phyloP scores from a whole-genome alignment of 192 early-diverging fungal species.

The Phycomyces nitens region DNA sequence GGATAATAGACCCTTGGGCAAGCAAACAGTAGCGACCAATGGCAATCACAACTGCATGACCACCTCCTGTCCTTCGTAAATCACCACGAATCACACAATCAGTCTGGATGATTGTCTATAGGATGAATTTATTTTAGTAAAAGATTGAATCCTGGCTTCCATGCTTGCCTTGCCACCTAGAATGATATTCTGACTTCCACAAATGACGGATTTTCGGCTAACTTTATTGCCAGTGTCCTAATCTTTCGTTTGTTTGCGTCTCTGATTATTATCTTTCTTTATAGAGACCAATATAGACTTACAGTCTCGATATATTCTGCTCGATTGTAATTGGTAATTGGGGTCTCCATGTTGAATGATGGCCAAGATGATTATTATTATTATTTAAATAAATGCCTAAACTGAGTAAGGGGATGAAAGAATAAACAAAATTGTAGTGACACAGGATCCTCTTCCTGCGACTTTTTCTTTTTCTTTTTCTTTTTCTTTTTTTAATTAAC shows the following conservation, averaged over 20 bases:
- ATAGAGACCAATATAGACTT: background rate
- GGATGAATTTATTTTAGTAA: background rate
- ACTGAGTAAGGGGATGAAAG: no score
- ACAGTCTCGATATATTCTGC: conserved; percentile 96
- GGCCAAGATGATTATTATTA: no score
- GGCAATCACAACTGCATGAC: conserved; percentile 84
- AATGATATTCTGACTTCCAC: conserved; percentile 93
- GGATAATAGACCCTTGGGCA: conserved; percentile 69
- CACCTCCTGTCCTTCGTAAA: conserved; percentile 79
- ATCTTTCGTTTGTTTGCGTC: background rate
- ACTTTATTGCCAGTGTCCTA: conserved; percentile 97
- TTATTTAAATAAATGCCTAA: no score
- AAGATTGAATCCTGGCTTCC: background rate
- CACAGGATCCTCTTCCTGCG: no score
- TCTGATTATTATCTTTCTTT: background rate
- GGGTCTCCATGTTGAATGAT: conserved; percentile 59
- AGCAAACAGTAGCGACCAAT: conserved; percentile 91
- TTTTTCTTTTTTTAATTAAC: no score
- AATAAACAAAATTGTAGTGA: no score
- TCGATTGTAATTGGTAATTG: conserved; percentile 69
- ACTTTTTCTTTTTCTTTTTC: no score
- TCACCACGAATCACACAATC: conserved; percentile 93
- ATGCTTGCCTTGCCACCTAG: conserved; percentile 84
- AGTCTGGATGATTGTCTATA: conserved; percentile 86
- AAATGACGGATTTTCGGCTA: conserved; percentile 87